These are phyloP conservation scores for Alternaria arbusti DNA, from an alignment of 2,329 filamentous ascomycete genomes.

Conservation along the genomic window DNA sequence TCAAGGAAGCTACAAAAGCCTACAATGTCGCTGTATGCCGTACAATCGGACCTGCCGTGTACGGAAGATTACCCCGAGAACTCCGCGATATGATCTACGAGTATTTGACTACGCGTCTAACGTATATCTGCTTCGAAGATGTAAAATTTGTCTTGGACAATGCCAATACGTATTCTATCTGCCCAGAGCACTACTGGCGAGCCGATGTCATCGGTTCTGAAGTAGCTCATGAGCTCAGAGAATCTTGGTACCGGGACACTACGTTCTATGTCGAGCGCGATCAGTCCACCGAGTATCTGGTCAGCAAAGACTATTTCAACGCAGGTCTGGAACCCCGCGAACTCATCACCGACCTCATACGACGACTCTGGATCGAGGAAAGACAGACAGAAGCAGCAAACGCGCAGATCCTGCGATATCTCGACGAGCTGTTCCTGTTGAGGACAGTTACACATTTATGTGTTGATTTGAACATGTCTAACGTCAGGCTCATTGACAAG, in stretches of 20 bases:
- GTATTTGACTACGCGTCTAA: neutral
- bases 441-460: no score
- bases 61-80: neutral
- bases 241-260: neutral
- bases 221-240: neutral
- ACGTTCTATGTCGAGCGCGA: neutral
- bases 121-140: no score
- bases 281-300: neutral
- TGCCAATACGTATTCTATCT: neutral
- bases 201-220: neutral
- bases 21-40: neutral
- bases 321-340: neutral
- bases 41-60: neutral
- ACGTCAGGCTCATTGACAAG: no score
- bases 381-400: no score
- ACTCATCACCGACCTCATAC: neutral
- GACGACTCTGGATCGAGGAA: no score
- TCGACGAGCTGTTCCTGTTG: no score
- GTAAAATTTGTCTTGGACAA: no score
- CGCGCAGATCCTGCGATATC: no score
- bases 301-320: neutral
- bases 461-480: no score
- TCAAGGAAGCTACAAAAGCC: neutral
- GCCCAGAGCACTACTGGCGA: neutral
- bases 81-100: neutral